These are phyloP conservation scores for Wickerhamiella infanticola DNA, from an alignment of 1,139 yeast species.

Conservation along the genomic window DNA sequence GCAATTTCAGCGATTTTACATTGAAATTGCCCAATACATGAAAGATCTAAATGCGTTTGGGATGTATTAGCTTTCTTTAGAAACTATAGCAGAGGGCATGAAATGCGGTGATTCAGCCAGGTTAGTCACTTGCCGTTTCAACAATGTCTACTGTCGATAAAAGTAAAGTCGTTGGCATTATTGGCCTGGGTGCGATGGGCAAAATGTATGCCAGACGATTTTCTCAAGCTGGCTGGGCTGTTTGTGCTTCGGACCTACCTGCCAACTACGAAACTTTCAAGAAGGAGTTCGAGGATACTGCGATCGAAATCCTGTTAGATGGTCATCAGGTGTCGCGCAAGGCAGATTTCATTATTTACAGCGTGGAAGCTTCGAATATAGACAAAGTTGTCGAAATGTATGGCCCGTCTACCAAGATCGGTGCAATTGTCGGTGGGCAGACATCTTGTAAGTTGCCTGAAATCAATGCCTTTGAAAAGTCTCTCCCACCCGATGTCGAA, in stretches of 20 bases:
- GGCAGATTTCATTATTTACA: constrained; percentile 70
- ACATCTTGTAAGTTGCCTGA: constrained; percentile 92
- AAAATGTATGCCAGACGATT: constrained; percentile 65
- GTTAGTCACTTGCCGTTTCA: neutral
- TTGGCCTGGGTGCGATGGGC: constrained; percentile 98
- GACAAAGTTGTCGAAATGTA: constrained; percentile 52
- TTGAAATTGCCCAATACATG: too few species aligned
- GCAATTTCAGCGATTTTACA: too few species aligned
- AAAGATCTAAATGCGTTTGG: too few species aligned
- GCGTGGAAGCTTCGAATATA: constrained; percentile 61
- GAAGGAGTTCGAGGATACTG: constrained; percentile 29
- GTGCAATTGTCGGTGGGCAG: constrained; percentile 95
- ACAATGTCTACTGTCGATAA: neutral
- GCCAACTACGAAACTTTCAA: constrained; percentile 38
- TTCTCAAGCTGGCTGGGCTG: constrained; percentile 75
- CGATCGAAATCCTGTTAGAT: constrained; percentile 43
- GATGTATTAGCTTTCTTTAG: too few species aligned
- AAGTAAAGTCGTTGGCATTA: constrained; percentile 44
- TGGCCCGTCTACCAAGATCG: constrained; percentile 77
- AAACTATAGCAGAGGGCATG: neutral
- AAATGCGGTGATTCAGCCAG: neutral
- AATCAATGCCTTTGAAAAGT: constrained; percentile 64
- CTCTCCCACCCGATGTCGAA: constrained; percentile 61
- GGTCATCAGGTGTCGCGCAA: constrained; percentile 74
- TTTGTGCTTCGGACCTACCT: constrained; percentile 81